Evolutionary conservation across 208 protist genomes (phyloP).

Genomic region (Naegleria lovaniensis): DNA sequence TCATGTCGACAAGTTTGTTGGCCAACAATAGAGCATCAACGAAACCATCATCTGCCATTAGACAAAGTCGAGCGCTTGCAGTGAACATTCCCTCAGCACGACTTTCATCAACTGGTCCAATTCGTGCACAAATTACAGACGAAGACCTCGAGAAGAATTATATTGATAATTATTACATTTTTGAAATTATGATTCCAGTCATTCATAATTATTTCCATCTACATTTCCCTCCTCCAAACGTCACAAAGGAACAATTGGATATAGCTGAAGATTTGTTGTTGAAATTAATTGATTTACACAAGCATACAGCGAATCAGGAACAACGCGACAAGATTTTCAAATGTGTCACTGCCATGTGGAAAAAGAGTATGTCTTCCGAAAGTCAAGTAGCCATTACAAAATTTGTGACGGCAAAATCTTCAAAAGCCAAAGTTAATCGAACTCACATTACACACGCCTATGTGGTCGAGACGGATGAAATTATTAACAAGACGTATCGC

Average conservation of each 20-base stretch:
- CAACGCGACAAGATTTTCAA: neutral
- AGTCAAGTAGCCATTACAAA: neutral
- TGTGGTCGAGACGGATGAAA: neutral
- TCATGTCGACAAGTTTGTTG: too few species aligned
- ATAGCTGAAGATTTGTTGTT: neutral
- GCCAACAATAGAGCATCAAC: neutral
- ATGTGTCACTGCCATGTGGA: slow-evolving; percentile 4
- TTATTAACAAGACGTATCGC: neutral
- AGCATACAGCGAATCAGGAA: neutral
- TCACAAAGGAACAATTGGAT: neutral
- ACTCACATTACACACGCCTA: neutral
- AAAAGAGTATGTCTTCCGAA: neutral
- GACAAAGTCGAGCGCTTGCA: neutral
- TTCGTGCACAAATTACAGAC: neutral
- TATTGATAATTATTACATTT: neutral
- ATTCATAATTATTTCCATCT: neutral
- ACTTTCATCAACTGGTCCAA: neutral
- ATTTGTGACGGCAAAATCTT: neutral
- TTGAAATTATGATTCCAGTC: neutral
- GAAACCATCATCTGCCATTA: neutral
- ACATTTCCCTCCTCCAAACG: neutral
- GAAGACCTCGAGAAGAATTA: neutral
- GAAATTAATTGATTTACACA: neutral
- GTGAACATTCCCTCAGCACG: too few species aligned
- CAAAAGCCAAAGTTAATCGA: neutral